Percentiles rank a stretch among this genome's conserved stretches.
These are phyloP conservation scores for Penicillium sclerotigenum DNA, from an alignment of 2,329 filamentous ascomycete species.

Conservation along the genomic window DNA sequence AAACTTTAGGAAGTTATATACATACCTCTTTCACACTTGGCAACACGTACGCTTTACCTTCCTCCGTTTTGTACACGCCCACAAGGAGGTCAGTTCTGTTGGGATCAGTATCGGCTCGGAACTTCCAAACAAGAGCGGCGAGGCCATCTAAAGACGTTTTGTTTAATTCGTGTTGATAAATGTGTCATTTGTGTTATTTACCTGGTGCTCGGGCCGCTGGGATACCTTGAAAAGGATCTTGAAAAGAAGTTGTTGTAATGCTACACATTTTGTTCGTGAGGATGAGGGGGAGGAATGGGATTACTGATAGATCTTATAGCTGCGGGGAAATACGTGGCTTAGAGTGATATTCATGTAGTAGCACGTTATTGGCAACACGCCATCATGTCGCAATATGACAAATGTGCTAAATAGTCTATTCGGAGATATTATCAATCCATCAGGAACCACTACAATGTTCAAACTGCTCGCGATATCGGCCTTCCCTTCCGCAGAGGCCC, in stretches of 20 bases:
- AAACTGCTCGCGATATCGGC: background rate
- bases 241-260: slow-evolving; percentile 11
- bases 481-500: background rate
- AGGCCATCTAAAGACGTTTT: slow-evolving; percentile 4
- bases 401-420: background rate
- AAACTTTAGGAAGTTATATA: background rate
- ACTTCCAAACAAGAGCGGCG: background rate
- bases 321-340: background rate
- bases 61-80: slow-evolving; percentile 15
- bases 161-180: background rate
- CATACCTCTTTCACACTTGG: slow-evolving; percentile 14
- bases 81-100: slow-evolving; percentile 13
- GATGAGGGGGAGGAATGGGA: background rate
- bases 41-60: slow-evolving; percentile 12
- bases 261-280: slow-evolving; percentile 10
- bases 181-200: background rate
- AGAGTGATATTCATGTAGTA: background rate
- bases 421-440: no score
- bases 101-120: slow-evolving; percentile 11
- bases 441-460: background rate
- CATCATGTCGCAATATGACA: slow-evolving; percentile 6
- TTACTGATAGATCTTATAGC: background rate
- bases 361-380: slow-evolving; percentile 1
- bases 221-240: slow-evolving; percentile 12
- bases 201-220: slow-evolving; percentile 6